A percentile compares a stretch with the other conserved stretches of the same genome.
Evolutionary conservation across 2,329 filamentous ascomycete species (phyloP).

Genomic region (Aspergillus neotritici): DNA sequence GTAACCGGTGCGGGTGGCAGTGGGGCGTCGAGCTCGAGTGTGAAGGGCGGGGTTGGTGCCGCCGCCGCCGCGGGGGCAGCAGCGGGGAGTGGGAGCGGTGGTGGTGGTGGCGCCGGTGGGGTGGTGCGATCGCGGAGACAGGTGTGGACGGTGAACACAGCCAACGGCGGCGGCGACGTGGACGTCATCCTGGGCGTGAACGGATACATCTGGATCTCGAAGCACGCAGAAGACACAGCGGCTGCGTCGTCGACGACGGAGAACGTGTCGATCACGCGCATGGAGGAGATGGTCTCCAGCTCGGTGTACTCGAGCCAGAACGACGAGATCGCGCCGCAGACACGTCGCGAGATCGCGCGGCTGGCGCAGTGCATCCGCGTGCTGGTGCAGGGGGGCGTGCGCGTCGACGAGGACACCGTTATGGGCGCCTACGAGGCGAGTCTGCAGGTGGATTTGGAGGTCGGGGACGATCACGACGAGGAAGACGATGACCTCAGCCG

Average conservation of each 20-base stretch:
- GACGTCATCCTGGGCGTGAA: constrained; percentile 92
- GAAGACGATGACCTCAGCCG: constrained; percentile 26
- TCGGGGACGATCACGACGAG: constrained; percentile 36
- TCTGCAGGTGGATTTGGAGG: constrained; percentile 57
- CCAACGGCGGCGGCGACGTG: constrained; percentile 52
- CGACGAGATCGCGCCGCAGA: constrained; percentile 69
- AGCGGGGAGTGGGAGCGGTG: constrained; percentile 61
- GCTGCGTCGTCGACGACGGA: constrained; percentile 41
- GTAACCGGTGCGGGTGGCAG: constrained; percentile 73
- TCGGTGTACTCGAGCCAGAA: constrained; percentile 95
- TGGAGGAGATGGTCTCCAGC: constrained; percentile 80
- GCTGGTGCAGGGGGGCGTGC: constrained; percentile 72
- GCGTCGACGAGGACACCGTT: constrained; percentile 87
- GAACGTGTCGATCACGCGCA: constrained; percentile 65
- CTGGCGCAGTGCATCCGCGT: constrained; percentile 75
- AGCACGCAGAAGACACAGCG: constrained; percentile 59
- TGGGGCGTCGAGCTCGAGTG: constrained; percentile 42
- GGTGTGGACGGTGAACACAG: constrained; percentile 66
- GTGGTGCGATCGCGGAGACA: constrained; percentile 80
- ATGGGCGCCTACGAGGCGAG: constrained; percentile 75
- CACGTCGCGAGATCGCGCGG: constrained; percentile 81
- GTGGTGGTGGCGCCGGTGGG: constrained; percentile 64
- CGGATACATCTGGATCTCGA: constrained; percentile 92
- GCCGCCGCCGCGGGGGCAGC: constrained; percentile 47
- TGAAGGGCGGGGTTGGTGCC: constrained; percentile 28